These are phyloP conservation scores for Aethionema arabicum DNA, from an alignment of 345 rosid genomes.

Conservation along the genomic window DNA sequence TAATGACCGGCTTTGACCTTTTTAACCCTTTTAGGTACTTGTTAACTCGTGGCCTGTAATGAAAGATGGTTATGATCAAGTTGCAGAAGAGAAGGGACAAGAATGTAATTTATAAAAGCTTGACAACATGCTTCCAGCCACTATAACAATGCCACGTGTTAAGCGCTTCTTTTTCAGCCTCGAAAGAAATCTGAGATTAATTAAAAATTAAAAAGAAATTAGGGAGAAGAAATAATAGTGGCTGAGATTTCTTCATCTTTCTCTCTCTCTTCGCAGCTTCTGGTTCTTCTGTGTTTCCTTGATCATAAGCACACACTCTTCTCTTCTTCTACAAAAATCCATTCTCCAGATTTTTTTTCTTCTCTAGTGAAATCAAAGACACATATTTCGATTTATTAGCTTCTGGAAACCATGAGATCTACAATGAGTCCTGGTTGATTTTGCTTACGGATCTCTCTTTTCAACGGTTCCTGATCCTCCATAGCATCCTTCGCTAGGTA, in stretches of 20 bases:
- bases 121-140: not conserved
- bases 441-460: slow-evolving; percentile 6
- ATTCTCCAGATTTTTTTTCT: slow-evolving; percentile 8
- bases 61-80: slow-evolving; percentile 24
- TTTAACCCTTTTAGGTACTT: slow-evolving; percentile 27
- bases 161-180: slow-evolving; percentile 23
- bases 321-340: slow-evolving; percentile 8
- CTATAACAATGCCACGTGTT: slow-evolving; percentile 10
- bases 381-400: not conserved
- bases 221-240: slow-evolving; percentile 15
- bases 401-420: slow-evolving; percentile 15
- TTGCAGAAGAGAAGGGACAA: slow-evolving; percentile 1
- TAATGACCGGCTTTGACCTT: slow-evolving; percentile 13
- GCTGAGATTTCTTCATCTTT: slow-evolving; percentile 33
- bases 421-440: slow-evolving; percentile 22
- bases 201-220: not conserved
- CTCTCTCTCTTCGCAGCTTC: slow-evolving; percentile 25
- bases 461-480: not conserved
- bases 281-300: slow-evolving; percentile 20
- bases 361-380: not conserved
- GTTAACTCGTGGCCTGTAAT: slow-evolving; percentile 26
- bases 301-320: slow-evolving; percentile 13
- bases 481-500: slow-evolving; percentile 18
- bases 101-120: not conserved
- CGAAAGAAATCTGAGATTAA: slow-evolving; percentile 18